These are phyloP conservation scores for Coemansia sp. DNA, from an alignment of 192 early-diverging fungal species.

Conservation along the genomic window DNA sequence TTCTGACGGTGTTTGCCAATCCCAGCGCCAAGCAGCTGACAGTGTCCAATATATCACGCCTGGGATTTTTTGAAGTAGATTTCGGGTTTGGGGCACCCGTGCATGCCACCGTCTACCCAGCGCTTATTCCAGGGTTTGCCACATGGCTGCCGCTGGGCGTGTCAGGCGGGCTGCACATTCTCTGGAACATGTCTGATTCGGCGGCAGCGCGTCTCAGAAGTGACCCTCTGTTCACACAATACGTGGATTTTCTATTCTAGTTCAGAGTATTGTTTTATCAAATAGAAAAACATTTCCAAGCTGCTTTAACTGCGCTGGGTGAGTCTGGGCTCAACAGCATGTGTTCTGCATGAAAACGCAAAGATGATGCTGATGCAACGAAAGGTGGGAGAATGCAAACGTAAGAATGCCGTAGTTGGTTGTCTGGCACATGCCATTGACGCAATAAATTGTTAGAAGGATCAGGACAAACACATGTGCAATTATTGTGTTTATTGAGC, in stretches of 20 bases:
- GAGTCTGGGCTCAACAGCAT: not conserved
- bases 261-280: not conserved
- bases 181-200: constrained; percentile 32
- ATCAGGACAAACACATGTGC: not conserved
- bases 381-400: not conserved
- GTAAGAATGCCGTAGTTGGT: not conserved
- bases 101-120: constrained; percentile 33
- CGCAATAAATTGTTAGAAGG: not conserved
- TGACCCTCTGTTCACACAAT: constrained; percentile 20
- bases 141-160: constrained; percentile 25
- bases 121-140: constrained; percentile 42
- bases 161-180: constrained; percentile 32
- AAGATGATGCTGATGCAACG: not conserved
- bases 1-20: constrained; percentile 38
- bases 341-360: not conserved
- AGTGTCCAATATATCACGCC: constrained; percentile 35
- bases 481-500: not conserved
- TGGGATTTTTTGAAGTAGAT: constrained; percentile 27
- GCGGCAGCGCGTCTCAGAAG: constrained; percentile 7
- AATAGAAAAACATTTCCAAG: not conserved
- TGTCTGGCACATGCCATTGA: not conserved
- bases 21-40: constrained; percentile 28
- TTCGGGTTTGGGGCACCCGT: constrained; percentile 42
- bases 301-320: not conserved
- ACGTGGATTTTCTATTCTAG: constrained; percentile 31